Base-by-base conservation (phyloP, 768 basidiomycete species). In the Collybiopsis confluens region DNA sequence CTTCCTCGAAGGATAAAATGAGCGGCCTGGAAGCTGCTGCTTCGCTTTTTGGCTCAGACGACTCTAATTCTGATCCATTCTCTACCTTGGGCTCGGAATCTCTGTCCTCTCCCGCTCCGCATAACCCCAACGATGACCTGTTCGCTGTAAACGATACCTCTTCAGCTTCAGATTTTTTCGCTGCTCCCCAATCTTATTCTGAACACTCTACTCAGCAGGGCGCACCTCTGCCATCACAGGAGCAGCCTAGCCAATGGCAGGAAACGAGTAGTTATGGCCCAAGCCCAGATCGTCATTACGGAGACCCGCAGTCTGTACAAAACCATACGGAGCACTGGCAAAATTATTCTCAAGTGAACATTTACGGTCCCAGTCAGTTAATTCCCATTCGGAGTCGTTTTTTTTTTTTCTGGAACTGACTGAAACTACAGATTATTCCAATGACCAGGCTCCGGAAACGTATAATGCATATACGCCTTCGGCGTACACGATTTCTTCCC, bases 11-110 rank as follows among this genome's bases (percentile, higher is more conserved):
- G 45, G 30, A 46, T 30, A 20, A 26, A 33, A 86, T 87, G 85
- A 79, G 73, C 65, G 73, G 76, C 59, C 81, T 86, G 54, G 88
- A 90, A 73, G 83, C 87, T 59, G 90, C 90, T 33, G 86, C 89
- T 48, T 84, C 87, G 54, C 85, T 92, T 43, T 92, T 92, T 74
- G 87, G 83, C 57, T 70, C 79, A 49, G 80, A 80, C 28, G 86
- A 89, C 63, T 63, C 80, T 47, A 71, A 71, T 16, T 73, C 78
- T 28, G 86, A 88, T 70, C 80, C 80, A 49, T 88, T 88, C 71
- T 79, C 85, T 56, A 70, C 76, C 52, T 74, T 85, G 57, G 83
- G 81, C 43, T 68, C 71, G 56, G 64, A 67, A 54, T 58, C 59
- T 47, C 59, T 62, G 45, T 61, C 67, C 56, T 44, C 43, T 44